Percentiles rank a stretch among this genome's conserved stretches.
Evolutionary conservation across 1,284 basidiomycete genomes (phyloP).

Genomic region (Psilocybe mexicana): DNA sequence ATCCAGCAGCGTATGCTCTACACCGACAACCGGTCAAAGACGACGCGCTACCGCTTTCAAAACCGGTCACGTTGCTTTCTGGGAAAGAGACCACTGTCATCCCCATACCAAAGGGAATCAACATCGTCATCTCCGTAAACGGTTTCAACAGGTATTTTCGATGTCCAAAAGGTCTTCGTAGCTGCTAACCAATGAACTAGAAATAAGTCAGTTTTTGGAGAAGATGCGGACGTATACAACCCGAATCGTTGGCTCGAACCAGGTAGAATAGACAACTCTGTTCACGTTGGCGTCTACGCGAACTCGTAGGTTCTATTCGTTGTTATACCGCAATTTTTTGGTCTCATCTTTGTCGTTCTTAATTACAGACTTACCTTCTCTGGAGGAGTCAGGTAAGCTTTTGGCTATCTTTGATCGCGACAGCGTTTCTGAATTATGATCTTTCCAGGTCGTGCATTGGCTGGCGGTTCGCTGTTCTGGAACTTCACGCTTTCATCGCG

Average conservation of each 20-base stretch:
- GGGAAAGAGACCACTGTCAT: conserved; percentile 26
- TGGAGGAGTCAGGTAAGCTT: conserved; percentile 37
- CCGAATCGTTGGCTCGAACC: conserved; percentile 49
- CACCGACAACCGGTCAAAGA: conserved; percentile 35
- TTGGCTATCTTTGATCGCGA: background rate
- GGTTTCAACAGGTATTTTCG: conserved; percentile 41
- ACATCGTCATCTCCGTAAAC: conserved; percentile 37
- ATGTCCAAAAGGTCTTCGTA: background rate
- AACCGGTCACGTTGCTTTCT: conserved; percentile 25
- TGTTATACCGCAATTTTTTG: background rate
- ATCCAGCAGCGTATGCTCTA: conserved; percentile 34
- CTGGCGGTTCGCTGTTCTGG: conserved; percentile 54
- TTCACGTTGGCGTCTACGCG: conserved; percentile 47
- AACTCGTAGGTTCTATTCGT: conserved; percentile 44
- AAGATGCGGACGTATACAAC: conserved; percentile 50
- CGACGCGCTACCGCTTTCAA: conserved; percentile 27
- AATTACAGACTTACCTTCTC: conserved; percentile 43
- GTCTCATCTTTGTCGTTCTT: conserved; percentile 1
- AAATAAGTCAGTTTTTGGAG: conserved; percentile 48
- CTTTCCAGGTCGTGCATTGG: conserved; percentile 39
- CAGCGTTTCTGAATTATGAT: background rate
- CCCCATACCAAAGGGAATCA: conserved; percentile 32
- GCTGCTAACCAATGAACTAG: conserved; percentile 22
- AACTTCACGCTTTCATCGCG: conserved; percentile 52
- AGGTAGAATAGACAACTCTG: conserved; percentile 34